Base-by-base conservation (phyloP, 306 rosid species). In the Senna siamea region DNA sequence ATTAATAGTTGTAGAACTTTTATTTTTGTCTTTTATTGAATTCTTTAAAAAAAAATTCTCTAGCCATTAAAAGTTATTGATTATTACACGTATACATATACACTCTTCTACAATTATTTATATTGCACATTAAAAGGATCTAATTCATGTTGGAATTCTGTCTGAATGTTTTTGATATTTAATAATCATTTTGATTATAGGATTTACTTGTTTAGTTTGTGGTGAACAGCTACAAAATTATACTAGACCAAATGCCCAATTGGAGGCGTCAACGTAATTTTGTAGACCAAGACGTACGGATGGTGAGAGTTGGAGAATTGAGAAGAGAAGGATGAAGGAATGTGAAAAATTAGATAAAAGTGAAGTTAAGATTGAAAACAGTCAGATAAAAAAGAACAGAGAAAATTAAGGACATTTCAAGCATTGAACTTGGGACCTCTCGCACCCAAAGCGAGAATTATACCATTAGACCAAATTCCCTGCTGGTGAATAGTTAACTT, bases 401-500 rank as follows among this genome's bases (percentile, higher is more conserved):
- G n/a, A n/a, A n/a, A n/a, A n/a, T n/a, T n/a, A n/a, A n/a, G n/a
- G n/a, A n/a, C n/a, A n/a, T n/a, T n/a, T n/a, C n/a, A n/a, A n/a
- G n/a, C n/a, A 44, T 44, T n/a, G 51, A 44, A 44, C 51, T 44
- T n/a, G 51, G 51, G 51, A 44, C 51, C 51, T 44, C 51, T 44
- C 51, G 51, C 51, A 44, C 51, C 51, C 51, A 44, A 44, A 44
- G 51, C 51, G 51, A 44, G 51, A 44, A 44, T 44, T n/a, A 44
- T 44, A 44, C 51, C 51, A 44, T n/a, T 44, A 44, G 51, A 44
- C 51, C 51, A 44, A 44, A 44, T 13, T n/a, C 51, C n/a, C n/a
- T n/a, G n/a, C n/a, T n/a, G n/a, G n/a, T n/a, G n/a, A n/a, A 91
- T 88, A 26, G 91, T 87, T 54, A 65, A 74, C 82, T 93, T 97